A percentile compares a stretch with the other conserved stretches of the same genome.
phyloP scores from a whole-genome alignment of 768 basidiomycete species.

The Lactarius sanguifluus region DNA sequence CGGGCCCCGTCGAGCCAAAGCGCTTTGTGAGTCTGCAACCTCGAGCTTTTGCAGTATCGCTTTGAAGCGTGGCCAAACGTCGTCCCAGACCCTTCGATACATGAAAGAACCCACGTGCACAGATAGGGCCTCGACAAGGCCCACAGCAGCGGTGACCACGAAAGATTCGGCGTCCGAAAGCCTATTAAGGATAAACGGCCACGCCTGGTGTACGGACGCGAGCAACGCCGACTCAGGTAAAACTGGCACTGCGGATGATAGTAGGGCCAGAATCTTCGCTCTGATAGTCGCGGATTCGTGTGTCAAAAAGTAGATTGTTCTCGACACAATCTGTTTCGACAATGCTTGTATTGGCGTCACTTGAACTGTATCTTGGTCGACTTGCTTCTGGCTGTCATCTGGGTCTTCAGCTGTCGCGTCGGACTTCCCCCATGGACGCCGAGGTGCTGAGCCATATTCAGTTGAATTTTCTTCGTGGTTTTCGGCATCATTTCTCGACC shows the following conservation, averaged over 20 bases:
- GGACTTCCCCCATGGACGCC: slow-evolving; percentile 52
- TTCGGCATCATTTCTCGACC: slow-evolving; percentile 42
- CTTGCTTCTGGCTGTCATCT: slow-evolving; percentile 31
- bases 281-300: slow-evolving; percentile 87
- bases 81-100: slow-evolving; percentile 82
- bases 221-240: slow-evolving; percentile 72
- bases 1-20: slow-evolving; percentile 57
- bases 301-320: slow-evolving; percentile 88
- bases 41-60: slow-evolving; percentile 59
- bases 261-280: slow-evolving; percentile 72
- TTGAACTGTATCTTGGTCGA: slow-evolving; percentile 46
- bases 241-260: slow-evolving; percentile 72
- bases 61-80: slow-evolving; percentile 86
- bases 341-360: slow-evolving; percentile 72
- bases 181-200: slow-evolving; percentile 93
- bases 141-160: slow-evolving; percentile 76
- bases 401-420: slow-evolving; percentile 32
- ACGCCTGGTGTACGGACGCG: slow-evolving; percentile 82
- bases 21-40: slow-evolving; percentile 61
- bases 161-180: slow-evolving; percentile 70
- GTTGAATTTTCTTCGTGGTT: slow-evolving; percentile 42
- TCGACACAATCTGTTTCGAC: slow-evolving; percentile 81
- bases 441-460: slow-evolving; percentile 62
- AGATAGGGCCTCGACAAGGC: slow-evolving; percentile 70
- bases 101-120: slow-evolving; percentile 80